phyloP scores from a whole-genome alignment of 2,329 filamentous ascomycete species.

The Fusarium miscanthi region DNA sequence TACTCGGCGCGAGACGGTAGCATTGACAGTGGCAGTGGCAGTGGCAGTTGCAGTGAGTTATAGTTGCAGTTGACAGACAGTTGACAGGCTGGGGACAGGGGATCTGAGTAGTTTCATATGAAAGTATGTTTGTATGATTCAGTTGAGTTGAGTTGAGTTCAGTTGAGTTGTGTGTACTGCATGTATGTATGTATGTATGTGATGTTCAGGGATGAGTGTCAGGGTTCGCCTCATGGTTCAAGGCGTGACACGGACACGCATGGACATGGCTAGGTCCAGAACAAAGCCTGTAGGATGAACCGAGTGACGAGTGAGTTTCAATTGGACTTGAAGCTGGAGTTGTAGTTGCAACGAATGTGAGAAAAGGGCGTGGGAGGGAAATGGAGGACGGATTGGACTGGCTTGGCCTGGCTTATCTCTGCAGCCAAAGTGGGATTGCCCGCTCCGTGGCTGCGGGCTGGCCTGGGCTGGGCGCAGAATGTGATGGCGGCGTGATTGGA shows the following conservation, averaged over 20 bases:
- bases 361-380: slow-evolving; percentile 20
- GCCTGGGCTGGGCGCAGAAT: slow-evolving; percentile 19
- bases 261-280: slow-evolving; percentile 32
- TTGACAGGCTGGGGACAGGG: slow-evolving; percentile 26
- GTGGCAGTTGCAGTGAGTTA: background rate
- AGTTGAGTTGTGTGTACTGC: background rate
- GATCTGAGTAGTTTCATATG: slow-evolving; percentile 43
- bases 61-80: slow-evolving; percentile 3
- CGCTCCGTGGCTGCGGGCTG: slow-evolving; percentile 21
- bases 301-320: slow-evolving; percentile 8
- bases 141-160: slow-evolving; percentile 8
- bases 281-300: slow-evolving; percentile 33
- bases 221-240: slow-evolving; percentile 40
- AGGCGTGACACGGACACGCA: slow-evolving; percentile 30
- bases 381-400: slow-evolving; percentile 4
- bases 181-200: slow-evolving; percentile 6
- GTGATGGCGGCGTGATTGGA: slow-evolving; percentile 37
- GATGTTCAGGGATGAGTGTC: slow-evolving; percentile 34
- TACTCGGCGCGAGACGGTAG: slow-evolving; percentile 14
- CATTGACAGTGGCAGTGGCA: background rate
- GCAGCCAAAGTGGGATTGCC: slow-evolving; percentile 21
- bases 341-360: slow-evolving; percentile 7
- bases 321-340: background rate
- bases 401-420: slow-evolving; percentile 33
- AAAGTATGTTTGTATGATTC: slow-evolving; percentile 23